These are phyloP conservation scores for Hansenula sp. DNA, from an alignment of 1,139 yeast species.

Conservation along the genomic window DNA sequence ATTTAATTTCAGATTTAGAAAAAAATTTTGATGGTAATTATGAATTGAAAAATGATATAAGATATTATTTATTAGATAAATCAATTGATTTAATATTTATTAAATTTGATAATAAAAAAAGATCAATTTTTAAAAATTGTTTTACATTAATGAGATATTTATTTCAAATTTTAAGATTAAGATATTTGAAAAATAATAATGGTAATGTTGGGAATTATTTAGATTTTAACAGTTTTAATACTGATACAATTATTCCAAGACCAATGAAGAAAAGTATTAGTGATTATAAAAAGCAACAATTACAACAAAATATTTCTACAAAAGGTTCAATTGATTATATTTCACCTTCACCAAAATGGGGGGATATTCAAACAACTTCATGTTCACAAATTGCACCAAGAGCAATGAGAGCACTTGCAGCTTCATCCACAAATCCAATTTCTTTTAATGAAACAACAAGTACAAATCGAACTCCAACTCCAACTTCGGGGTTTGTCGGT, in stretches of 20 bases:
- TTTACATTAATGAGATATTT: conserved; percentile 26
- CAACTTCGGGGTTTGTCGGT: conserved; percentile 2
- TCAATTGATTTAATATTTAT: conserved; percentile 25
- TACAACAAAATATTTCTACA: background rate
- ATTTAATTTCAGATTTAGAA: conserved; percentile 49
- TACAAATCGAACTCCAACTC: conserved; percentile 7
- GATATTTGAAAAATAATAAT: conserved; percentile 19
- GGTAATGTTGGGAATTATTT: conserved; percentile 8
- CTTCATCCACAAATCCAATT: conserved; percentile 10
- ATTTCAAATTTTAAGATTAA: conserved; percentile 24
- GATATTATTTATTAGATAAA: conserved; percentile 25
- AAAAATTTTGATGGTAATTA: conserved; percentile 24
- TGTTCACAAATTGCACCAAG: conserved; percentile 34
- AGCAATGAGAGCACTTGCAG: conserved; percentile 27
- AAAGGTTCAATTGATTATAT: background rate
- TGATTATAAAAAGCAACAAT: conserved; percentile 1
- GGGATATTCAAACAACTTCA: conserved; percentile 20
- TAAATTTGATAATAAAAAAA: conserved; percentile 25
- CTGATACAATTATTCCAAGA: conserved; percentile 23
- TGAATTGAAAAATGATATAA: conserved; percentile 25
- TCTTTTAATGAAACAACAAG: conserved; percentile 13
- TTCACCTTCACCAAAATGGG: background rate
- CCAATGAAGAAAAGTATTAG: conserved; percentile 12
- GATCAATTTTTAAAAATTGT: conserved; percentile 26
- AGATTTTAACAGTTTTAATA: conserved; percentile 19